Base-by-base conservation (phyloP, 106 monocot species). In the Allium fistulosum region DNA sequence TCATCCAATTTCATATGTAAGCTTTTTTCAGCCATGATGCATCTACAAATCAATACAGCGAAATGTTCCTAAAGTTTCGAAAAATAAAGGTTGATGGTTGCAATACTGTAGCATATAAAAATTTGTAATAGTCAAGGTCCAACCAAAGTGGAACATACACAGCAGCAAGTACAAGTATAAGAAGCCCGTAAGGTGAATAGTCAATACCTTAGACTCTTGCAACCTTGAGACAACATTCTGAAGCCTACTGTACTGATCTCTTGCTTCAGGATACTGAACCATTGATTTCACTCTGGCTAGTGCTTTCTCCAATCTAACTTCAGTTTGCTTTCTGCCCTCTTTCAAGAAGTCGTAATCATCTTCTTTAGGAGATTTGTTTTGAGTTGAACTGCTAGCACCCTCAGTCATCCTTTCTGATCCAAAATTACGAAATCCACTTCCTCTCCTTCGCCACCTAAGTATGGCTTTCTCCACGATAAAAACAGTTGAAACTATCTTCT, bases 221-320 rank as follows among this genome's bases (percentile, higher is more conserved):
- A 91, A 58, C 48, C 88, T 78, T 10, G 88, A 83, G 26, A 83
- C 88, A 59, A 80, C 83, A 53, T 76, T 87, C 11, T 89, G 51
- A 80, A 97, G 59, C 70, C 97, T 80, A 12, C 75, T 51, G 57
- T 97, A 97, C 71, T 97, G 97, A 78, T 88, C 97, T 75, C 92
- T 84, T 22, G 97, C 97, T 73, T 97, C 97, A 56, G 97, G 92
- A 69, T 97, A 97, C 53, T 92, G 97, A 57, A 81, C 97, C 97
- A 97, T 97, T 62, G 97, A 97, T 57, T 90, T 92, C 48, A 97
- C 97, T 69, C 97, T 84, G 26, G 88, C 92, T 67, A 97, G 92
- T 52, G 97, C 97, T 66, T 84, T 97, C 66, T 87, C 82, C 53
- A 97, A 46, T 51, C 84, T 84, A 8, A 69, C 97, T 61, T 97